Evolutionary conservation across 768 basidiomycete species (phyloP), one percentile per base, ranked within the genome.

Genomic region (Macrolepiota albuminosa): DNA sequence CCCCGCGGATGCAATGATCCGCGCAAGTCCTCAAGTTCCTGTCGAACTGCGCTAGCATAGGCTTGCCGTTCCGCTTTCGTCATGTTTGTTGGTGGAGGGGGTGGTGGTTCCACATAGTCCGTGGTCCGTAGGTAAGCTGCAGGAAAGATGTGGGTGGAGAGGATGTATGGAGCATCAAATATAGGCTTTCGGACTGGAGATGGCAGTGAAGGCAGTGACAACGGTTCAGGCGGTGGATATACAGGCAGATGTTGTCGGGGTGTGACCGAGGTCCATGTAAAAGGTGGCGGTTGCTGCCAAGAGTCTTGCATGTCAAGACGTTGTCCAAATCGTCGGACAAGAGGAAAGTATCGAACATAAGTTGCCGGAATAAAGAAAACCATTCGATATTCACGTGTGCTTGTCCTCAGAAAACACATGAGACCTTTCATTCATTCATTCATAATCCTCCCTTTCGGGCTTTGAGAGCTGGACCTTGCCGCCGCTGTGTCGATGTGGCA

Each of bases 111-210:
- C 3, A 75, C 70, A 52, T 73, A 66, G 0, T 78, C 73, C 2
- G 80, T 78, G 9, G 75, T 77, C 14, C 84, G 75, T 37, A 83
- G 73, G 60, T 79, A 75, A 1, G 82, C 78, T 3, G 84, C 81
- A 9, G 85, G 84, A 18, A 85, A 65, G 24, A 87, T 59, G 60
- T 87, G 86, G 0, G 84, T 84, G 1, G 79, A 76, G 3, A 85
- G 65, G 8, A 70, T 73, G 62, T 76, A 85, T 46, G 70, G 70
- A 0, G 70, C 70, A 31, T 68, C 67, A 47, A 75, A 73, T 13
- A 69, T 63, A 4, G 72, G 74, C 57, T 69, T 65, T 21, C 75
- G 73, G 37, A 69, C 74, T 24, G 72, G 70, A 13, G 75, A 75
- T 18, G 81, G 82, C 7, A 80, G 68, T 0, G 69, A 21, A n/a